phyloP scores from a whole-genome alignment of 169 alveolate genomes.

The Eimeria falciformis region DNA sequence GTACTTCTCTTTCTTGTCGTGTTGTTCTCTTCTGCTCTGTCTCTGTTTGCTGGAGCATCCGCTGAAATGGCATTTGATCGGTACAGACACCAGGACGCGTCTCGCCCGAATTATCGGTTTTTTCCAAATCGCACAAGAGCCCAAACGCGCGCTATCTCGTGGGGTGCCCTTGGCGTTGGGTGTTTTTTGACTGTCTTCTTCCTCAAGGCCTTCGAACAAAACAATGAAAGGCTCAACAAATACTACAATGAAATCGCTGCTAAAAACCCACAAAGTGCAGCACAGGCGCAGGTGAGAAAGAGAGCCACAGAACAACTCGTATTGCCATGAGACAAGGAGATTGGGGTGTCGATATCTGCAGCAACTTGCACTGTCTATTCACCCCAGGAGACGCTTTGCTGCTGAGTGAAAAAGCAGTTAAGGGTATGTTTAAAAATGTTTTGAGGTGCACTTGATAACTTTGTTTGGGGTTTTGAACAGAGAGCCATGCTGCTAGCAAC shows the following conservation, averaged over 20 bases:
- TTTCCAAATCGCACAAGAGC: conserved; percentile 50
- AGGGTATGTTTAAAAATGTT: too few species aligned
- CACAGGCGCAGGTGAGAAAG: conserved; percentile 5
- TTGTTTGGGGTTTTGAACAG: too few species aligned
- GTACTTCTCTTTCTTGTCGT: neutral
- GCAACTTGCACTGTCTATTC: too few species aligned
- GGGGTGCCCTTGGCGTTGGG: conserved; percentile 6
- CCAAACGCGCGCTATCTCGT: conserved; percentile 51
- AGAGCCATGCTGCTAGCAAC: neutral
- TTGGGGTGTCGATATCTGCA: neutral
- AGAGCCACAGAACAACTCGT: neutral
- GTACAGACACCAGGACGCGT: conserved; percentile 17
- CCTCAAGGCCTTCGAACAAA: conserved; percentile 32
- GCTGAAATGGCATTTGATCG: conserved; percentile 50
- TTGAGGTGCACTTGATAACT: too few species aligned
- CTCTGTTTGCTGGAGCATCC: neutral
- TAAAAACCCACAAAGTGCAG: conserved; percentile 15
- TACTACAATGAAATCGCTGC: neutral
- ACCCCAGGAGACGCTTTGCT: neutral
- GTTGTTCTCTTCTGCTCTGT: neutral
- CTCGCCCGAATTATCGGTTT: conserved; percentile 42
- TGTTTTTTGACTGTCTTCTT: conserved; percentile 15
- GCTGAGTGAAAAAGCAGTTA: neutral
- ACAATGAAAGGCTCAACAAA: neutral
- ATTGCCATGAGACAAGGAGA: neutral